Evolutionary conservation across 768 basidiomycete genomes (phyloP).

Genomic region (Megacollybia marginata): DNA sequence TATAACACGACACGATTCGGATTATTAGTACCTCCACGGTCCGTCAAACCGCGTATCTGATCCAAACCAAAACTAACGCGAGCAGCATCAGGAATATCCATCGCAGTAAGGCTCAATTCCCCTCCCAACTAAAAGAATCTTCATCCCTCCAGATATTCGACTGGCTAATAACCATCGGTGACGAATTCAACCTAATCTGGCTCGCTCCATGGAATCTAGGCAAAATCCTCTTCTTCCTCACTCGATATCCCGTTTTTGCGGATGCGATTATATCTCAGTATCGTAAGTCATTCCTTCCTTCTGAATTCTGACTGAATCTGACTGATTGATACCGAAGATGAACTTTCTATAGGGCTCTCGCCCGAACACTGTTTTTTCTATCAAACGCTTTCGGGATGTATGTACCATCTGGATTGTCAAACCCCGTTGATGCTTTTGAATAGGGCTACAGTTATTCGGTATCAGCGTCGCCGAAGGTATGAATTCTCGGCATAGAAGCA

Average conservation of each 20-base stretch:
- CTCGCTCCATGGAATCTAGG: slow-evolving; percentile 12
- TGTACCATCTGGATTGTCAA: neutral
- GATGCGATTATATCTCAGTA: slow-evolving; percentile 5
- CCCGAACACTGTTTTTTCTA: neutral
- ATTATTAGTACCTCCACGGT: neutral
- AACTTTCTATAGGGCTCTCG: neutral
- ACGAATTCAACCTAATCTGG: slow-evolving; percentile 12
- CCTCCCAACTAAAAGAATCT: neutral
- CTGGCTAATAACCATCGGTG: slow-evolving; percentile 12
- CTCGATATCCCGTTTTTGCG: slow-evolving; percentile 11
- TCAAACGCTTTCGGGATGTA: slow-evolving; percentile 3
- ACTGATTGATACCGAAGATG: too few species aligned
- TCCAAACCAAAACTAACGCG: neutral
- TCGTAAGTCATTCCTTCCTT: neutral
- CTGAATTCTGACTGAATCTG: too few species aligned
- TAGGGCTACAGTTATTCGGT: slow-evolving; percentile 4
- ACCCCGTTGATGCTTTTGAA: too few species aligned
- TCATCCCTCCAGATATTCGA: slow-evolving; percentile 12
- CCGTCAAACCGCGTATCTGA: neutral
- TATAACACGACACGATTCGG: neutral
- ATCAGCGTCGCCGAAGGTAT: slow-evolving; percentile 5
- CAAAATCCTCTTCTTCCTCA: slow-evolving; percentile 11
- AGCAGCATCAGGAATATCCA: neutral
- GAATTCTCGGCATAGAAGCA: neutral
- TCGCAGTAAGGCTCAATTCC: neutral